These are phyloP conservation scores for Psilocybe cyanescens DNA, from an alignment of 768 basidiomycete species.

Conservation along the genomic window DNA sequence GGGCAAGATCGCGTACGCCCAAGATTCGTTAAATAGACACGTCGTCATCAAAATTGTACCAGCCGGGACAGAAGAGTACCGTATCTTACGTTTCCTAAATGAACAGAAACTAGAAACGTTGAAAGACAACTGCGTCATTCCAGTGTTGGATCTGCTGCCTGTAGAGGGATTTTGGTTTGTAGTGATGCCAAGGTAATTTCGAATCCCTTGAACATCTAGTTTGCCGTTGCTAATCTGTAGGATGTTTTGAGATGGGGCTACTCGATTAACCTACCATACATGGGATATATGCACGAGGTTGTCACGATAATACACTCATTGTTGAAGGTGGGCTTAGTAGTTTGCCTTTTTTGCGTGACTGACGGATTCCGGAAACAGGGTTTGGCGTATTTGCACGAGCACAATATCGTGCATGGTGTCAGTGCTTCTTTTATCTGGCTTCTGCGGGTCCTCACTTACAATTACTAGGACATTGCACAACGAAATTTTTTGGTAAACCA, in stretches of 20 bases:
- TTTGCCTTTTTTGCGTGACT: not conserved
- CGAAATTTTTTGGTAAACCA: conserved; percentile 24
- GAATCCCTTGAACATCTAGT: not conserved
- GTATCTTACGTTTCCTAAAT: conserved; percentile 19
- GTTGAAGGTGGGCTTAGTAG: conserved; percentile 14
- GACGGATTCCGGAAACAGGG: conserved; percentile 6
- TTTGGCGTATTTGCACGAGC: conserved; percentile 20
- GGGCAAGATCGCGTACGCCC: conserved; percentile 20
- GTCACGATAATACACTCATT: conserved; percentile 19
- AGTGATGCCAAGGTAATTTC: conserved; percentile 31
- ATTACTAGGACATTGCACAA: conserved; percentile 7
- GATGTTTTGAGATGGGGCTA: conserved; percentile 8
- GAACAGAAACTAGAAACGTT: conserved; percentile 5
- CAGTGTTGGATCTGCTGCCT: conserved; percentile 27
- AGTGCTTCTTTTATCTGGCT: not conserved
- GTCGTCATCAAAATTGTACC: conserved; percentile 17
- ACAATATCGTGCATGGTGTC: conserved; percentile 25
- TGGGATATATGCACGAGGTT: conserved; percentile 3
- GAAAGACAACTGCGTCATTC: conserved; percentile 17
- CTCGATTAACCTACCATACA: not conserved
- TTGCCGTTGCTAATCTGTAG: conserved; percentile 1
- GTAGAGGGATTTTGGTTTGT: conserved; percentile 25
- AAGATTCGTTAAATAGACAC: conserved; percentile 23
- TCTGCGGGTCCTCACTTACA: not conserved
- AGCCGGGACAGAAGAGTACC: conserved; percentile 22